Percentiles rank a stretch among this genome's conserved stretches.
Evolutionary conservation across 495 filamentous ascomycete species (phyloP).

Genomic region (Neurospora cerealis): DNA sequence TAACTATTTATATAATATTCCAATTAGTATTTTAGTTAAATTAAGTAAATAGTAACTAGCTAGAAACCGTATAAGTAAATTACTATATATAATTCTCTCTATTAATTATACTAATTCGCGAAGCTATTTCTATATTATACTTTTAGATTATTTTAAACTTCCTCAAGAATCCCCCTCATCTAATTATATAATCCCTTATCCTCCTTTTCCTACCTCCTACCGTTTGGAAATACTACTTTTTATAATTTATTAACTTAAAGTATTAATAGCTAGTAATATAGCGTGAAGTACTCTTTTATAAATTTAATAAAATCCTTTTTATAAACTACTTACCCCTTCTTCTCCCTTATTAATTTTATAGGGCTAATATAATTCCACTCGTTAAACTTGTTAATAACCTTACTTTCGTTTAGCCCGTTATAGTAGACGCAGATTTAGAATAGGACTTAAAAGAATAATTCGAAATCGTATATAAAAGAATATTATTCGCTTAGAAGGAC

Average conservation of each 20-base stretch:
- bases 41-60: too few relatives aligned
- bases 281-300: slow-evolving; percentile 22
- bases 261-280: slow-evolving; percentile 3
- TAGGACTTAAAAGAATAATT: slow-evolving; percentile 47
- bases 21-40: too few relatives aligned
- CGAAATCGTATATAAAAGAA: slow-evolving; percentile 38
- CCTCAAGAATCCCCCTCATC: too few relatives aligned
- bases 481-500: slow-evolving; percentile 28
- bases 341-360: too few relatives aligned
- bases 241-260: slow-evolving; percentile 26
- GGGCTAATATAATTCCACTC: too few relatives aligned
- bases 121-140: too few relatives aligned
- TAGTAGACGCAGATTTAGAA: slow-evolving; percentile 41
- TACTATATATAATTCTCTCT: too few relatives aligned
- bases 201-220: slow-evolving; percentile 12
- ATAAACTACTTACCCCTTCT: slow-evolving; percentile 4
- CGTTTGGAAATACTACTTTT: slow-evolving; percentile 26
- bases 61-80: too few relatives aligned
- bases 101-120: too few relatives aligned
- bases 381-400: slow-evolving; percentile 11
- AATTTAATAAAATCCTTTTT: slow-evolving; percentile 24
- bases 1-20: too few relatives aligned
- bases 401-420: slow-evolving; percentile 11
- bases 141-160: too few relatives aligned
- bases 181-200: too few relatives aligned